Conservation (phyloP, 169 alveolate species). For the Sarcocystis neurona region DNA sequence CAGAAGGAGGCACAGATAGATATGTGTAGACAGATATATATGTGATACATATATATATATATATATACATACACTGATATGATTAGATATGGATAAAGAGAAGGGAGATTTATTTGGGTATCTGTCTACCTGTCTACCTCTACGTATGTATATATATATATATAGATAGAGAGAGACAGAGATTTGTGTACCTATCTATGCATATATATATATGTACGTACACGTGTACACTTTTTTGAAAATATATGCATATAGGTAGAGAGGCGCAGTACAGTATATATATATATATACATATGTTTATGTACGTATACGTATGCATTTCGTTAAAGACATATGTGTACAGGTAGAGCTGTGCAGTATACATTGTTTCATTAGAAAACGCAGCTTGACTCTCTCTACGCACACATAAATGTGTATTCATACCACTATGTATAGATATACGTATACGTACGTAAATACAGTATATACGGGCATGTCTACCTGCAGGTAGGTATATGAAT, state of each 20-base stretch:
- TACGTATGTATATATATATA: too few relatives aligned
- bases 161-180: not conserved
- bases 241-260: not conserved
- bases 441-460: not conserved
- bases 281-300: not conserved
- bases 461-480: too few relatives aligned
- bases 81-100: not conserved
- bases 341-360: too few relatives aligned
- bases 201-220: not conserved
- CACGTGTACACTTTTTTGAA: not conserved
- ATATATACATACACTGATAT: too few relatives aligned
- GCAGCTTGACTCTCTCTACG: not conserved
- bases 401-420: not conserved
- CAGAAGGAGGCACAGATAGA: not conserved
- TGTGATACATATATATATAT: not conserved
- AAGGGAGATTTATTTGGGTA: too few relatives aligned
- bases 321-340: not conserved
- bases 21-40: not conserved
- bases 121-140: too few relatives aligned
- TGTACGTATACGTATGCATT: not conserved
- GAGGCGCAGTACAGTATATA: not conserved
- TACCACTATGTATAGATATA: not conserved
- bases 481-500: not conserved
- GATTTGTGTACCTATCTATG: not conserved
- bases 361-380: not conserved